A percentile compares a stretch with the other conserved stretches of the same genome.
These are phyloP conservation scores for Phytophthora idaei DNA, from an alignment of 352 stramenopile genomes.

Conservation along the genomic window DNA sequence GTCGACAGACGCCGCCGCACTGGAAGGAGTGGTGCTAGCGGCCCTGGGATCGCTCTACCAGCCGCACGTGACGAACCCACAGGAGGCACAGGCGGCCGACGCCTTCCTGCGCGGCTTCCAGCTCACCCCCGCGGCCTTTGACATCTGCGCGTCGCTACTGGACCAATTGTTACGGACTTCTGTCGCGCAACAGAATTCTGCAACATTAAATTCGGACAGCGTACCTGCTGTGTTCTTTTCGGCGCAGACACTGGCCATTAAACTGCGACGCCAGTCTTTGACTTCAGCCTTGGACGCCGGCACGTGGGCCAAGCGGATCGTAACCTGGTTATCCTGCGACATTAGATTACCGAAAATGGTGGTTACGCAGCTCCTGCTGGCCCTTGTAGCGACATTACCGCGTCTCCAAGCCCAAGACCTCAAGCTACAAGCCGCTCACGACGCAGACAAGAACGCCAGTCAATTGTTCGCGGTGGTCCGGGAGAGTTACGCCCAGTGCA, in stretches of 20 bases:
- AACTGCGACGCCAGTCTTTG: constrained; percentile 64
- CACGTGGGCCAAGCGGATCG: constrained; percentile 53
- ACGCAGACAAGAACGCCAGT: constrained; percentile 10
- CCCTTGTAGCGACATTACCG: constrained; percentile 66
- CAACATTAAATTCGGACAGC: constrained; percentile 22
- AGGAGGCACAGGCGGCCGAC: constrained; percentile 69
- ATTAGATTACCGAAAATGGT: constrained; percentile 62
- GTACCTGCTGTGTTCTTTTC: constrained; percentile 79
- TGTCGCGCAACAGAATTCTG: constrained; percentile 10
- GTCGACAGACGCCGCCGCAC: constrained; percentile 4
- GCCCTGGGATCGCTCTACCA: constrained; percentile 72
- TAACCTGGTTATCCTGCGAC: constrained; percentile 61
- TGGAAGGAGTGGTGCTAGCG: constrained; percentile 47
- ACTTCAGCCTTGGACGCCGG: constrained; percentile 33
- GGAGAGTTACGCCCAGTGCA: constrained; percentile 27
- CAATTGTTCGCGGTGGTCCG: constrained; percentile 17
- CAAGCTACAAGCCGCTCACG: constrained; percentile 16
- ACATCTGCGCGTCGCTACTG: constrained; percentile 63
- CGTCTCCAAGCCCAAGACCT: constrained; percentile 52
- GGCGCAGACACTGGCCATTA: constrained; percentile 83
- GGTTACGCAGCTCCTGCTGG: constrained; percentile 74
- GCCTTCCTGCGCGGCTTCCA: constrained; percentile 83
- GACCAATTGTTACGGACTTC: constrained; percentile 54
- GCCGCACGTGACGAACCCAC: constrained; percentile 49
- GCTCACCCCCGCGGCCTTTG: constrained; percentile 77